These are phyloP conservation scores for Rusavskia elegans DNA, from an alignment of 495 filamentous ascomycete species.

Conservation along the genomic window DNA sequence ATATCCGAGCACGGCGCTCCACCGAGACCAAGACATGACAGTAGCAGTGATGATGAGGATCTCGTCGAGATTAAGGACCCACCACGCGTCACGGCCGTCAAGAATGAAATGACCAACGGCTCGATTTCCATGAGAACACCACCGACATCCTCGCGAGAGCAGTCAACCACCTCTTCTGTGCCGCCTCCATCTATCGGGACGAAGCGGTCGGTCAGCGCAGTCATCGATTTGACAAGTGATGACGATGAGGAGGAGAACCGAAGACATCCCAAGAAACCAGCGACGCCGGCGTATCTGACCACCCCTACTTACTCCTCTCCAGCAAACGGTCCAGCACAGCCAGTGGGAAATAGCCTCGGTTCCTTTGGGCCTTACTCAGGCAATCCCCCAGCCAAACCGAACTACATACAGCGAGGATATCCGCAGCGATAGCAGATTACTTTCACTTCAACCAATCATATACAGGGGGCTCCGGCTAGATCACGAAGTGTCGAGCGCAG, in stretches of 20 bases:
- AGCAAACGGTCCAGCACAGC: background rate
- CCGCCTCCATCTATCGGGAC: slow-evolving; percentile 28
- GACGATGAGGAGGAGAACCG: slow-evolving; percentile 56
- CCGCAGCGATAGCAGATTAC: background rate
- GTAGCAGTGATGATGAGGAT: slow-evolving; percentile 43
- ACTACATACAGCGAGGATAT: background rate
- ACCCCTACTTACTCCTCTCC: background rate
- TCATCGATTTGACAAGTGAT: slow-evolving; percentile 72
- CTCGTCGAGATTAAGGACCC: slow-evolving; percentile 48
- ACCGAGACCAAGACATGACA: slow-evolving; percentile 19
- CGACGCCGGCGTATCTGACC: background rate
- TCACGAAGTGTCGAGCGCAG: no score
- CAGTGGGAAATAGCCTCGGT: background rate
- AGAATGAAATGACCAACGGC: slow-evolving; percentile 26
- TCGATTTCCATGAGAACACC: slow-evolving; percentile 29
- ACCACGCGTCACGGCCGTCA: slow-evolving; percentile 26
- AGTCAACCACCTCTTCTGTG: slow-evolving; percentile 29
- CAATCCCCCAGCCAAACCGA: background rate
- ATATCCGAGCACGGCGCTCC: slow-evolving; percentile 22
- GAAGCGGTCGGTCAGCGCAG: slow-evolving; percentile 45
- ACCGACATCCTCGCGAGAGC: slow-evolving; percentile 36
- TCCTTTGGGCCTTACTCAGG: background rate
- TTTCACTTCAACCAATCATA: no score
- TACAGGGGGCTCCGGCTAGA: no score
- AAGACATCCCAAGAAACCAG: slow-evolving; percentile 39